Percentiles rank a stretch among this genome's conserved stretches.
Conservation (phyloP, 345 rosid genomes). For the Camelina laxa region DNA sequence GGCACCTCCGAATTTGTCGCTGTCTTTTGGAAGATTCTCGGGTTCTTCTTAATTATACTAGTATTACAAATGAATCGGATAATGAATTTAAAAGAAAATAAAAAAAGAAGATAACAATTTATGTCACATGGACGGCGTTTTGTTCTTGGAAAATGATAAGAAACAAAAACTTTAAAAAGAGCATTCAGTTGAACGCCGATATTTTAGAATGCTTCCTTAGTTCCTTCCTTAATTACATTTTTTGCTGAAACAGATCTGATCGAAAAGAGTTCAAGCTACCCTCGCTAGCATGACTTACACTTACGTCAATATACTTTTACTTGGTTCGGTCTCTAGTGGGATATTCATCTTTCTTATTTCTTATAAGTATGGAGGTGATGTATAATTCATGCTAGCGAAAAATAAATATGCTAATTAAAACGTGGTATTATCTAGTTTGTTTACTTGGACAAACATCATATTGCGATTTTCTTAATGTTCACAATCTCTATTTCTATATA, state of each 20-base stretch:
- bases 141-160: conserved; percentile 13
- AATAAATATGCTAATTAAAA: neutral
- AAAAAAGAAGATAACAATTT: neutral
- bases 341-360: no score
- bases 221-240: neutral
- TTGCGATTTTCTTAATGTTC: neutral
- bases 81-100: neutral
- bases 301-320: no score
- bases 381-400: no score
- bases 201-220: neutral
- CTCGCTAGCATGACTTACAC: neutral
- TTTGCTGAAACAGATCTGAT: neutral
- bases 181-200: conserved; percentile 15
- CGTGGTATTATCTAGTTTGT: neutral
- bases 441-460: neutral
- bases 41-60: neutral
- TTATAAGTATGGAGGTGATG: no score
- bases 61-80: neutral
- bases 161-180: neutral
- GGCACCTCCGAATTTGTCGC: no score
- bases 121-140: conserved; percentile 28
- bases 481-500: neutral
- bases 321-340: no score
- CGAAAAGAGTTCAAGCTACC: neutral
- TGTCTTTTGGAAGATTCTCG: neutral